Base-by-base conservation (phyloP, 345 rosid species). In the Populus tremula region DNA sequence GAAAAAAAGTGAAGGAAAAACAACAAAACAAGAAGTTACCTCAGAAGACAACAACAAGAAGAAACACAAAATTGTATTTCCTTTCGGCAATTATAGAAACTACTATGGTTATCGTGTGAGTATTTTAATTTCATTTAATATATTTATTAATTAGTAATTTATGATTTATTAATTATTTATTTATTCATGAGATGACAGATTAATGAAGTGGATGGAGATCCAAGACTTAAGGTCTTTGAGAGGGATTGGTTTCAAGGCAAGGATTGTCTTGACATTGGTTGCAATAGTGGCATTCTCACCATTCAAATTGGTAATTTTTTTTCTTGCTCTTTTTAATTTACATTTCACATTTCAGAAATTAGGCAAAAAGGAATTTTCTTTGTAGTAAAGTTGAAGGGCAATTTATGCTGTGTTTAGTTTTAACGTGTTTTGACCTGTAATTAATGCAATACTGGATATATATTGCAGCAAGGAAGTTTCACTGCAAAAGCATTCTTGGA, bases 41-140 rank as follows among this genome's bases (percentile, higher is more conserved):
- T 80, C 80, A 69, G 83, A 71, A 67, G 69, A 65, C 39, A 82
- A 84, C 73, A 87, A 84, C 50, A 91, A 86, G 86, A 87, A 78
- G 75, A 85, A 87, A 73, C 84, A 78, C 71, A 84, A 88, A 75
- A 88, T 83, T 65, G 85, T 81, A 59, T 90, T 79, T 33, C 95
- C 99, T 0, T 93, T 80, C 74, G 98, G 98, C 6, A 96, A 96
- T 69, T 93, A 96, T 89, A 87, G 82, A 73, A 85, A 79, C 87
- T 96, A 96, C 88, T 96, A 93, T 49, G 99, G 99, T 63, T 96
- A 96, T 83, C 87, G 99, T 10, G 99, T 93, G 76, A 83, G 41
- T 67, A 12, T 73, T 70, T 68, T 18, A 41, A 10, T 29, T 8
- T 6, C 71, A 69, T 39, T 68, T 20, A 16, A n/a, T 18, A 9